Evolutionary conservation across 2,329 filamentous ascomycete genomes (phyloP).

Genomic region (Teratosphaeria viscida): DNA sequence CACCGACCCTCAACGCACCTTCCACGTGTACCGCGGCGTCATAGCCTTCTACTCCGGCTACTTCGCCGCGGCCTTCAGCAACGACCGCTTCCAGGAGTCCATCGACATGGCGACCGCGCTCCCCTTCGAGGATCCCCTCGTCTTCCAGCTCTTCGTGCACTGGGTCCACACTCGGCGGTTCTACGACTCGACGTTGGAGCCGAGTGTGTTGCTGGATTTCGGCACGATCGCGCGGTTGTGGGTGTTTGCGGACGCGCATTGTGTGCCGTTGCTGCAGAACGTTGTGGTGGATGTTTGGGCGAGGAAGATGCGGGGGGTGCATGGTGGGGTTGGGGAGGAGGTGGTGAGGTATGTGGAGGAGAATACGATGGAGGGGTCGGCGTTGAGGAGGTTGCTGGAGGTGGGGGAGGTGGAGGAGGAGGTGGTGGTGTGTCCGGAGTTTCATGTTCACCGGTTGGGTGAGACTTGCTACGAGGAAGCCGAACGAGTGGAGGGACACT

Average conservation of each 20-base stretch:
- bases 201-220: not conserved
- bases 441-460: not conserved
- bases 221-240: not conserved
- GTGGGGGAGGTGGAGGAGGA: not conserved
- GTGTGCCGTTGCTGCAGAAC: slow-evolving; percentile 3
- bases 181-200: not conserved
- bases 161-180: slow-evolving; percentile 3
- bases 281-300: not conserved
- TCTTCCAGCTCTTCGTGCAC: not conserved
- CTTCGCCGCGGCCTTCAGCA: slow-evolving; percentile 7
- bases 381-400: not conserved
- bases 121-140: not conserved
- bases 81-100: slow-evolving; percentile 5
- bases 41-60: slow-evolving; percentile 13
- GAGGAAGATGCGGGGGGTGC: not conserved
- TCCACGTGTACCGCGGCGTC: slow-evolving; percentile 10
- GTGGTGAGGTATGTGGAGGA: not conserved
- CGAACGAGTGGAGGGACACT: not conserved
- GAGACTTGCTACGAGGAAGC: not conserved
- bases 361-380: not conserved
- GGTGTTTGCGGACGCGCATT: slow-evolving; percentile 1
- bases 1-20: not conserved
- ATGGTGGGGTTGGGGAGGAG: not conserved
- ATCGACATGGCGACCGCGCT: slow-evolving; percentile 1
- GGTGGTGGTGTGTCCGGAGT: not conserved